Percentiles rank a stretch among this genome's conserved stretches.
Conservation (phyloP, 2,329 filamentous ascomycete genomes). For the Pseudogymnoascus sp. region DNA sequence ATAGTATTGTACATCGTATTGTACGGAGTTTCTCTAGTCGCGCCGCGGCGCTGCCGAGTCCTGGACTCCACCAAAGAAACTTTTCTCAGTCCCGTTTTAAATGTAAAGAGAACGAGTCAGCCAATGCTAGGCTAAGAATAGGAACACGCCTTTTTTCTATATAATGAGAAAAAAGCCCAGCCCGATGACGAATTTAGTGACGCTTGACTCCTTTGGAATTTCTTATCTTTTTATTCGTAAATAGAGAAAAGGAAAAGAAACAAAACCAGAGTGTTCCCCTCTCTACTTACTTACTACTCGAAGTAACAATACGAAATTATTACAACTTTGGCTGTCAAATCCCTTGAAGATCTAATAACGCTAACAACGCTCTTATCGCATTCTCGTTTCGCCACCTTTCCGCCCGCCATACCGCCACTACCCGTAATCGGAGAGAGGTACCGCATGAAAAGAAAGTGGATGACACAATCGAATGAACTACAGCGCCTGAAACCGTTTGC, state of each 20-base stretch:
- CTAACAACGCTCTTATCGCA: background rate
- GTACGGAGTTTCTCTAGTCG: background rate
- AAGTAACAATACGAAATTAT: background rate
- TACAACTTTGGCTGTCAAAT: background rate
- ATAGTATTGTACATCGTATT: background rate
- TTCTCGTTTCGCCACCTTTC: background rate
- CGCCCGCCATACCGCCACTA: conserved; percentile 5
- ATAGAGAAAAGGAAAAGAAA: background rate
- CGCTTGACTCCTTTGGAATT: background rate
- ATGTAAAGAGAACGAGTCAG: conserved; percentile 1
- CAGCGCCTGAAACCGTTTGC: background rate
- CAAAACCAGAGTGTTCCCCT: background rate
- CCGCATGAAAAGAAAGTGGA: conserved; percentile 6
- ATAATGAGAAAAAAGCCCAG: background rate
- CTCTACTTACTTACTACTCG: background rate
- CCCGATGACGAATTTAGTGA: background rate
- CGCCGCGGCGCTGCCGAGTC: background rate
- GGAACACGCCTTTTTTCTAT: conserved; percentile 7
- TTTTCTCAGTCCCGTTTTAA: conserved; percentile 2
- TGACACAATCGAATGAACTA: conserved; percentile 1
- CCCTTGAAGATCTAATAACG: background rate
- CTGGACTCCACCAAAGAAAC: conserved; percentile 4
- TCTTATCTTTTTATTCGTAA: background rate
- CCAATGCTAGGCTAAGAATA: conserved; percentile 6
- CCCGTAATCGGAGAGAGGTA: conserved; percentile 3